Percentiles rank a stretch among this genome's conserved stretches.
These are phyloP conservation scores for Hymenoscyphus fraxineus DNA, from an alignment of 2,329 filamentous ascomycete genomes.

Conservation along the genomic window DNA sequence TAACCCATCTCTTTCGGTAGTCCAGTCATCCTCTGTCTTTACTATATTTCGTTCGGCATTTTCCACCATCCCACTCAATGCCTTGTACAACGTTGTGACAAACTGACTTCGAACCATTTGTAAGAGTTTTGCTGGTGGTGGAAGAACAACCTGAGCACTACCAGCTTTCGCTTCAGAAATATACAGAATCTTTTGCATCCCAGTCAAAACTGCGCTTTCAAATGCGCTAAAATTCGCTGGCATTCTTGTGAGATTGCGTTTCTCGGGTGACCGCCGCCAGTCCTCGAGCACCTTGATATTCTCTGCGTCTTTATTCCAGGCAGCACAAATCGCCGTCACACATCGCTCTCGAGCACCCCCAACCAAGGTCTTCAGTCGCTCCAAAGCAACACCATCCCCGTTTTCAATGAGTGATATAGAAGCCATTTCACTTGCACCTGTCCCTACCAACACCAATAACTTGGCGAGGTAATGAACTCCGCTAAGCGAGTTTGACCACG, in stretches of 20 bases:
- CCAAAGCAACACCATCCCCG: constrained; percentile 55
- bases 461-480: constrained; percentile 87
- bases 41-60: constrained; percentile 78
- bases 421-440: constrained; percentile 81
- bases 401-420: constrained; percentile 63
- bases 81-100: constrained; percentile 89
- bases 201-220: constrained; percentile 73
- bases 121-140: constrained; percentile 80
- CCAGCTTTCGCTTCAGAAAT: constrained; percentile 77
- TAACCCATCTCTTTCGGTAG: constrained; percentile 32
- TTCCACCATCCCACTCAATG: constrained; percentile 91
- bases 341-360: constrained; percentile 78
- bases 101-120: constrained; percentile 91
- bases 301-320: constrained; percentile 92
- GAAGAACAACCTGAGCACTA: constrained; percentile 72
- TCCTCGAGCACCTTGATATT: constrained; percentile 90
- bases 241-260: constrained; percentile 86
- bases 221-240: constrained; percentile 81
- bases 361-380: constrained; percentile 72
- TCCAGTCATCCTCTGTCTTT: constrained; percentile 44
- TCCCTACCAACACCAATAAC: constrained; percentile 78
- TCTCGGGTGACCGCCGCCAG: constrained; percentile 80
- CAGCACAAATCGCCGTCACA: constrained; percentile 77
- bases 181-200: constrained; percentile 94
- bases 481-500: constrained; percentile 84